phyloP scores from a whole-genome alignment of 371 early-diverging fungal species.

The Mortierella sp. region DNA sequence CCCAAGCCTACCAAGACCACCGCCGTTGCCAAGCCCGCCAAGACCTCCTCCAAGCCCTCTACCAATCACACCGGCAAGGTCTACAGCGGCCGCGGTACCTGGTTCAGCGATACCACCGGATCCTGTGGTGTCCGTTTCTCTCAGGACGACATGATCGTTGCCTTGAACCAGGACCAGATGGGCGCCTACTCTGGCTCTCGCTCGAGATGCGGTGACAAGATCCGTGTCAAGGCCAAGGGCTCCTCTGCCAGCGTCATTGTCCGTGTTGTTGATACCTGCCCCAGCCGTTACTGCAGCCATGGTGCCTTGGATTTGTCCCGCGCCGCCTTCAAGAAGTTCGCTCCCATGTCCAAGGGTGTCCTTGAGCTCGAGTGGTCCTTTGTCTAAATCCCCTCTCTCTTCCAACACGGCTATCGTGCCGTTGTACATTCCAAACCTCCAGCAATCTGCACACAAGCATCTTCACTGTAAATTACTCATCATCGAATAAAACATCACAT shows the following conservation, averaged over 20 bases:
- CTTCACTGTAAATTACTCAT: background rate
- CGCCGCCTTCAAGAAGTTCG: conserved; percentile 27
- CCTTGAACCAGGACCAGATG: conserved; percentile 53
- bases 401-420: background rate
- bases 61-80: background rate
- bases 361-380: conserved; percentile 31
- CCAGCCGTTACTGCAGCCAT: conserved; percentile 27
- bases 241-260: conserved; percentile 27
- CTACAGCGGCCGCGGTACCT: conserved; percentile 46
- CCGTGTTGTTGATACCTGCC: conserved; percentile 47
- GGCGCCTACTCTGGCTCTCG: conserved; percentile 39
- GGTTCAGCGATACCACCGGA: conserved; percentile 52
- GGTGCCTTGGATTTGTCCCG: conserved; percentile 30
- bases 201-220: conserved; percentile 47
- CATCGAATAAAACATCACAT: background rate
- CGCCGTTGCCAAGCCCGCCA: background rate
- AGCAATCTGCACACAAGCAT: background rate
- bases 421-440: conserved; percentile 2
- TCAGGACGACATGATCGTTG: conserved; percentile 52
- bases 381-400: conserved; percentile 11
- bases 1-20: background rate
- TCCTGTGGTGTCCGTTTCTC: conserved; percentile 46
- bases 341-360: conserved; percentile 28
- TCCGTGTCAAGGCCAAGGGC: conserved; percentile 45
- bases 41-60: background rate